Percentiles rank a stretch among this genome's conserved stretches.
Evolutionary conservation across 257 asterid genomes (phyloP).

Genomic region (Lycium barbarum): DNA sequence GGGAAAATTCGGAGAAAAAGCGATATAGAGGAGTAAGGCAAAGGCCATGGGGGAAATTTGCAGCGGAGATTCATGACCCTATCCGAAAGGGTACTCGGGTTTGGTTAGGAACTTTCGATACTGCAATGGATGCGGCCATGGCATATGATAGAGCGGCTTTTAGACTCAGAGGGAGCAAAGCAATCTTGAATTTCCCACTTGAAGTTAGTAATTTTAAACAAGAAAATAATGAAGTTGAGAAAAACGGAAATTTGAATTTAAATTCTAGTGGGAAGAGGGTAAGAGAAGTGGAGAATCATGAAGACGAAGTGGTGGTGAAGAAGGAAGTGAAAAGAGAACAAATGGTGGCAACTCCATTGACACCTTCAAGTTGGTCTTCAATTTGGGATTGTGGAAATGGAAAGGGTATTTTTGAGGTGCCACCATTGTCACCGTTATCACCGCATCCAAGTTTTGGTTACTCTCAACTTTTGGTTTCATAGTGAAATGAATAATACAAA

Average conservation of each 20-base stretch:
- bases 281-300: constrained; percentile 39
- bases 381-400: constrained; percentile 77
- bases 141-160: constrained; percentile 58
- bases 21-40: constrained; percentile 56
- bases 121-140: constrained; percentile 51
- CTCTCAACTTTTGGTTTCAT: constrained; percentile 37
- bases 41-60: constrained; percentile 60
- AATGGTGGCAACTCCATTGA: constrained; percentile 61
- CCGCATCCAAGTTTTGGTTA: constrained; percentile 20
- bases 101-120: constrained; percentile 54
- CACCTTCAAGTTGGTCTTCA: constrained; percentile 92
- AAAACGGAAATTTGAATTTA: neutral
- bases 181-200: constrained; percentile 64
- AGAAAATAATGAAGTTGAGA: constrained; percentile 34
- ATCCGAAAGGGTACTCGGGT: constrained; percentile 50
- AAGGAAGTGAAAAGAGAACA: constrained; percentile 53
- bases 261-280: constrained; percentile 54
- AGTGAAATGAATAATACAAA: neutral
- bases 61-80: constrained; percentile 54
- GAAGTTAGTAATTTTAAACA: constrained; percentile 54
- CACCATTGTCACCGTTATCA: constrained; percentile 72
- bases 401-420: constrained; percentile 79
- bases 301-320: constrained; percentile 39
- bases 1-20: constrained; percentile 36
- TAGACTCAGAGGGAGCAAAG: constrained; percentile 54